A percentile compares a stretch with the other conserved stretches of the same genome.
These are phyloP conservation scores for Morella rubra DNA, from an alignment of 306 rosid species.

Conservation along the genomic window DNA sequence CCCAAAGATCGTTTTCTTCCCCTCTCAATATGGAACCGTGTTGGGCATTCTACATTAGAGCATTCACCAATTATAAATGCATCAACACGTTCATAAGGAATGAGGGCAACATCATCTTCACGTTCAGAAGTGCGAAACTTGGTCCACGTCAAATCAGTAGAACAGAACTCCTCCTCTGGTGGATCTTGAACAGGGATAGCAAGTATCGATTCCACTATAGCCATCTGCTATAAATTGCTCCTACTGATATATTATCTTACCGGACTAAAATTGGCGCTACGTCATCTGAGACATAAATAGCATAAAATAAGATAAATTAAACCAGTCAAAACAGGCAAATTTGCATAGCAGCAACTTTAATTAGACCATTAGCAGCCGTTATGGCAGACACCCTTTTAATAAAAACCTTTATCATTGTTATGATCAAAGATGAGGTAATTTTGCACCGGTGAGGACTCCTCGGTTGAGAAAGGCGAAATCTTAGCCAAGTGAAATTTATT, in stretches of 20 bases:
- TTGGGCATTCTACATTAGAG: conserved; percentile 76
- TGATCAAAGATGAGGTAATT: neutral
- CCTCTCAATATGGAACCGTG: conserved; percentile 84
- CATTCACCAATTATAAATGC: conserved; percentile 87
- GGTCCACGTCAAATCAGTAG: conserved; percentile 82
- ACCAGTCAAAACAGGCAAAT: conserved; percentile 3
- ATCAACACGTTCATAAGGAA: conserved; percentile 86
- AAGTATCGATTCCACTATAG: conserved; percentile 59
- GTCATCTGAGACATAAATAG: conserved; percentile 22
- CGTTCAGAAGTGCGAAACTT: conserved; percentile 76
- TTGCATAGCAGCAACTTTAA: neutral
- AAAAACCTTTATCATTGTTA: neutral
- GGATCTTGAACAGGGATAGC: conserved; percentile 86
- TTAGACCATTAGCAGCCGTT: neutral
- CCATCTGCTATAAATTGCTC: conserved; percentile 37
- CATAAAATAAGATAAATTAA: neutral
- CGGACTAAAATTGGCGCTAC: conserved; percentile 2
- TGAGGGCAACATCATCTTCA: conserved; percentile 82
- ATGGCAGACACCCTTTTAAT: neutral
- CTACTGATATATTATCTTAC: neutral
- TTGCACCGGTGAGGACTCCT: neutral
- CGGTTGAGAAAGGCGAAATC: neutral
- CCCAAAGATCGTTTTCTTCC: conserved; percentile 72
- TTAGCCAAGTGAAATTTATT: neutral
- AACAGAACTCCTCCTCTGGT: conserved; percentile 69